Conservation (phyloP, 805 yeast genomes). For the Candida oleophila region DNA sequence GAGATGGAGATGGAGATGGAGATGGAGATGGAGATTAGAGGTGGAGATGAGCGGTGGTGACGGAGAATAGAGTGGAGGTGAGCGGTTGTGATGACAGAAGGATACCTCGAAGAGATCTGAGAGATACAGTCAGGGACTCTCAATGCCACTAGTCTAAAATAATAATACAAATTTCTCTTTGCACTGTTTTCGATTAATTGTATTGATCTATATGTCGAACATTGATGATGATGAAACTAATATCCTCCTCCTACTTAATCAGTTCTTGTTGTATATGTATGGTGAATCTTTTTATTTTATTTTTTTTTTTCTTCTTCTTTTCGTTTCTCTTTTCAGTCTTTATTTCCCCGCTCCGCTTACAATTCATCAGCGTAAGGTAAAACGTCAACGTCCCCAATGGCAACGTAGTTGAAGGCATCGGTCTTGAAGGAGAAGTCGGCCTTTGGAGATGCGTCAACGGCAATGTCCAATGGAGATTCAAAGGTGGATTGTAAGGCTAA, state of each 20-base stretch:
- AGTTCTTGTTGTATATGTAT: not conserved
- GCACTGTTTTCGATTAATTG: slow-evolving; percentile 1
- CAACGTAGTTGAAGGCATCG: slow-evolving; percentile 76
- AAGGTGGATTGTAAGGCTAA: slow-evolving; percentile 41
- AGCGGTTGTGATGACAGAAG: too few relatives aligned
- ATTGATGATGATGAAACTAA: not conserved
- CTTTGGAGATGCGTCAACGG: slow-evolving; percentile 33
- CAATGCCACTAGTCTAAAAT: too few relatives aligned
- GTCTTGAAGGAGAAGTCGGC: slow-evolving; percentile 38
- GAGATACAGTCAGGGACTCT: too few relatives aligned
- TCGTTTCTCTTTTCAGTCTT: not conserved
- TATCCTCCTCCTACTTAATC: too few relatives aligned
- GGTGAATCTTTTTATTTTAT: too few relatives aligned
- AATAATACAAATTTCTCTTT: too few relatives aligned
- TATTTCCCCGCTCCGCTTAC: slow-evolving; percentile 32
- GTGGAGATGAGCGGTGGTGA: too few relatives aligned
- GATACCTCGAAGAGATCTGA: too few relatives aligned
- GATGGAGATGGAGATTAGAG: too few relatives aligned
- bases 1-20: too few relatives aligned
- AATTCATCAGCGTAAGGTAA: slow-evolving; percentile 91
- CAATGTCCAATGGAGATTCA: slow-evolving; percentile 28
- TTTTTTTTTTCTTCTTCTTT: not conserved
- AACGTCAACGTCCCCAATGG: slow-evolving; percentile 82
- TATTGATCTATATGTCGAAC: slow-evolving; percentile 1
- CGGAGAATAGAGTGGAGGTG: too few relatives aligned